Base-by-base conservation (phyloP, 192 early-diverging fungal genomes). In the Helicostylum pulchrum region DNA sequence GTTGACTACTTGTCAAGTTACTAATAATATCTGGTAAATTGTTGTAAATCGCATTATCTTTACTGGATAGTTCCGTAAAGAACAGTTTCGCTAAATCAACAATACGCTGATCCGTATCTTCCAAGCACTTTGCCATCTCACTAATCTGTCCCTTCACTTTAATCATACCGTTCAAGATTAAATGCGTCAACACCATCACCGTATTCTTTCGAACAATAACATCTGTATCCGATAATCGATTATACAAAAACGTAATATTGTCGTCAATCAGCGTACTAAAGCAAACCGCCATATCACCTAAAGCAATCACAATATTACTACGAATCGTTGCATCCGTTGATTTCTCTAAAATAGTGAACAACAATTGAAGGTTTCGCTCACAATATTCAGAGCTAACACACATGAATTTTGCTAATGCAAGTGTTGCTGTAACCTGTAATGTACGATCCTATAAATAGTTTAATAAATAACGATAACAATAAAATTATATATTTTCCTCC, bases 41-140 rank as follows among this genome's bases (percentile, higher is more conserved):
- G 77, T 99, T 99, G 82, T 99, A 99, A 19, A 99, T 88, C 9
- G 96, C 94, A 69, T 98, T 98, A 73, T 98, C 98, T 73, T 99
- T 99, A 26, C 88, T 87, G 0, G 92, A 81, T 64, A 99, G 75
- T 71, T 99, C 98, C 14, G 91, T 88, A 72, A 99, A 99, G 83
- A 99, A 99, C 60, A 96, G 79, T 34, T 90, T 93, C 0, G 95
- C 88, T 66, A 99, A 81, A 65, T 97, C 95, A 36, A 89, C 88
- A 45, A 99, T 95, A 2, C 94, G 84, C 45, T 73, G 72, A 70
- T 98, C 95, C 20, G 82, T 79, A 70, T 94, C 92, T 66, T 94
- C 93, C 7, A 98, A 78, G 53, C 95, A 98, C 70, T 96, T 98
- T 1, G 96, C 96, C 92, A 99, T 98, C 74, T 98, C 95, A 67